Conservation (phyloP, 2,329 filamentous ascomycete genomes). For the Aspergillus quadricinctus region DNA sequence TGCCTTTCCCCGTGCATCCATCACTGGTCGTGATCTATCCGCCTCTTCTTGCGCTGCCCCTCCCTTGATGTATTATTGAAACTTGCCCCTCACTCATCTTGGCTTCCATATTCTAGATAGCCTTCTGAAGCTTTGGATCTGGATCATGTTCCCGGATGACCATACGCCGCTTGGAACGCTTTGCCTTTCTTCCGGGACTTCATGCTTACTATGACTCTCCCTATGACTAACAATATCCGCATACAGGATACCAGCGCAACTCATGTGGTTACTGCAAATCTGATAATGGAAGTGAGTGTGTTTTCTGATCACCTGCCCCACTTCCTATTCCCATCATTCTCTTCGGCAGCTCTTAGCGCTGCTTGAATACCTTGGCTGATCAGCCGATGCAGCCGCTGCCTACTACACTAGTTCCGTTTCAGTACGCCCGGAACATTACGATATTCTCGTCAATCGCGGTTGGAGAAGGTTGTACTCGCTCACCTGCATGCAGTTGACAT, state of each 20-base stretch:
- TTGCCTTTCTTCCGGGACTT: not conserved
- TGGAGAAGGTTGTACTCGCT: conserved; percentile 42
- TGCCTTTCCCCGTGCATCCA: conserved; percentile 29
- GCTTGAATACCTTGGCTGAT: conserved; percentile 9
- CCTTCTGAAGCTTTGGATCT: not conserved
- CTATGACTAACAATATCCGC: not conserved
- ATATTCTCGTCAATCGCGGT: conserved; percentile 44
- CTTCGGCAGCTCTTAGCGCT: not conserved
- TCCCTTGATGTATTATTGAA: not conserved
- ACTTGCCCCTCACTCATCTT: conserved; percentile 3
- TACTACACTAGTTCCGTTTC: conserved; percentile 45
- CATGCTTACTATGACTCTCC: not conserved
- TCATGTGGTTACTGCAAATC: conserved; percentile 48
- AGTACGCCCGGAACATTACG: conserved; percentile 45
- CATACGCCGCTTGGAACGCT: not conserved
- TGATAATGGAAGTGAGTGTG: conserved; percentile 41
- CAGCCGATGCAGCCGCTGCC: conserved; percentile 34
- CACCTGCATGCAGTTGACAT: not conserved
- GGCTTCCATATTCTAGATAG: not conserved
- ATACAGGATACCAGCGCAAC: conserved; percentile 44
- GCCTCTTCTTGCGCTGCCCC: not conserved
- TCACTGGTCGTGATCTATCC: conserved; percentile 24
- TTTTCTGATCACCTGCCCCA: conserved; percentile 1
- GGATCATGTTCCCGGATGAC: not conserved
- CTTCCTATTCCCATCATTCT: conserved; percentile 5